Base-by-base conservation (phyloP, 345 rosid species). In the Rhizophora apiculata region DNA sequence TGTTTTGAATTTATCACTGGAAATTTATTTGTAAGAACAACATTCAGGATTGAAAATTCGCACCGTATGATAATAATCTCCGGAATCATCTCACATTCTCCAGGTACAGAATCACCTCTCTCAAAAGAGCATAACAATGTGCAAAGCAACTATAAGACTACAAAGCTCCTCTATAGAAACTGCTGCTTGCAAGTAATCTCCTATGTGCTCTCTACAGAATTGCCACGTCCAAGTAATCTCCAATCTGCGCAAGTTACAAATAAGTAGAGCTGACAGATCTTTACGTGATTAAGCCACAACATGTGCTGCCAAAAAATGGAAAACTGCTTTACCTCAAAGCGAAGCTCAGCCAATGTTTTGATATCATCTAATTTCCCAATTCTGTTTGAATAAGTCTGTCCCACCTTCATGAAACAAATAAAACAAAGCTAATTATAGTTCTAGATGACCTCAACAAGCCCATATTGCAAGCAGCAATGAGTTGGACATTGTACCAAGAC, bases 221-320 rank as follows among this genome's bases (percentile, higher is more conserved):
- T 18, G 98, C 95, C 81, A 91, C 95, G 56, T 94, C 98, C 84
- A 94, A 84, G 83, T 89, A 89, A 74, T 94, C 97, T 64, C 97
- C 97, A 57, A 94, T 89, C 98, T 94, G 85, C 60, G 75, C 36
- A 74, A 0, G 24, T 26, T 64, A 60, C 67, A 49, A 24, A 65
- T 52, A 21, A 43, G 49, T 74, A 18, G 24, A 52, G 79, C 24
- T 48, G 46, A 69, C 52, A 69, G 27, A 29, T 60, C 51, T 46
- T 30, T 57, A 48, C 15, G 8, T 27, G n/a, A 37, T 6, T 64
- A 70, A 36, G 46, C 18, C 8, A 34, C 59, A 8, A 55, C 15
- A 55, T n/a, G 15, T 22, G 15, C 36, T 53, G 19, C 20, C 36
- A 51, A 21, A 29, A 36, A 46, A 46, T 16, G 21, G 30, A 32